These are phyloP conservation scores for Penicillium coprophilum DNA, from an alignment of 495 filamentous ascomycete genomes.

Conservation along the genomic window DNA sequence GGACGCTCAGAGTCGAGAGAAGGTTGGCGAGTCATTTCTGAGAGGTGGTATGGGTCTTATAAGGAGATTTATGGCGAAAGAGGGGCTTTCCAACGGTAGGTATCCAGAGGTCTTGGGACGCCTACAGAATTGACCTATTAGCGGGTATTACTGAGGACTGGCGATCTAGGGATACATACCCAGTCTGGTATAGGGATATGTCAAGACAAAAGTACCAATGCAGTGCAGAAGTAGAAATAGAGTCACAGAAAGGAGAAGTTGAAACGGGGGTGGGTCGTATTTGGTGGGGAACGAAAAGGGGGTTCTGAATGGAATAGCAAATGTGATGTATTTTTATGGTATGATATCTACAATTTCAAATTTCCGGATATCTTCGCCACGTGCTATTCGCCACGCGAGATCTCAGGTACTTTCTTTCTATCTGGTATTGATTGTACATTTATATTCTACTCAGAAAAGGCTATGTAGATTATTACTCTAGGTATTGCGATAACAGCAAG, in stretches of 20 bases:
- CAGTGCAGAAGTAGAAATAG: constrained; percentile 19
- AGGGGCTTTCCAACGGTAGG: neutral
- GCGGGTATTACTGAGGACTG: neutral
- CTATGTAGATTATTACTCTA: neutral
- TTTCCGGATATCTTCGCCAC: constrained; percentile 4
- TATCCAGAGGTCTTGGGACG: no score
- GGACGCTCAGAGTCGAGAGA: constrained; percentile 73
- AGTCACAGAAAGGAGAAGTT: constrained; percentile 7
- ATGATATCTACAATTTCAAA: neutral
- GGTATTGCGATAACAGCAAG: neutral
- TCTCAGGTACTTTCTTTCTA: neutral
- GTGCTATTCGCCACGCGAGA: constrained; percentile 8
- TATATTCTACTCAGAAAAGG: neutral
- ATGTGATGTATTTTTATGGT: neutral
- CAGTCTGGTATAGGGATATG: neutral
- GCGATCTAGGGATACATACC: constrained; percentile 6
- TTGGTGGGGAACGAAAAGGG: constrained; percentile 16
- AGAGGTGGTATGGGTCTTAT: neutral
- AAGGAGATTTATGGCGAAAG: neutral
- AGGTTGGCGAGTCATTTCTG: constrained; percentile 55
- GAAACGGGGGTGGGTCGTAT: constrained; percentile 29
- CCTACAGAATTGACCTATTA: constrained; percentile 3
- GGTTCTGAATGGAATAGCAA: no score
- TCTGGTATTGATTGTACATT: no score
- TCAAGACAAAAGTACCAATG: constrained; percentile 1